Evolutionary conservation across 1,139 yeast genomes (phyloP), one percentile per base, ranked within the genome.

Genomic region (Nakaseomyces nivariensis): DNA sequence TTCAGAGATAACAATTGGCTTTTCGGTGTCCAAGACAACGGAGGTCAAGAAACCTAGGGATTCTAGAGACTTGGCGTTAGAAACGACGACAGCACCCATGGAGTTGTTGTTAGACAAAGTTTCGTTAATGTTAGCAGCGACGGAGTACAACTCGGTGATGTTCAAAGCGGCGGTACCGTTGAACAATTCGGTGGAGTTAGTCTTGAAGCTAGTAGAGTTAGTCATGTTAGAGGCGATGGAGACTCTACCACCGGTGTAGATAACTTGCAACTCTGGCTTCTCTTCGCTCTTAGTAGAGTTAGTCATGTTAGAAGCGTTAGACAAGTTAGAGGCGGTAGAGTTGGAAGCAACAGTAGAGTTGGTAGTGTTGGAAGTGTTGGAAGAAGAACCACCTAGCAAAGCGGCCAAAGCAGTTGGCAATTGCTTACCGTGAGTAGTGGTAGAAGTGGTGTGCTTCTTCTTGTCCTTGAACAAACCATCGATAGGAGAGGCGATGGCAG

Each of bases 1-100:
- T 24, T 56, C 56, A 41, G 59, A 47, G 48, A 63, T 58, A 32
- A 63, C 62, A 40, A 63, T 54, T 45, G 64, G 57, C 52, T 59
- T 58, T 42, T 54, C 50, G 29, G 60, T 51, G 55, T 60, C 57
- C 42, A 59, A 53, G 37, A 62, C 53, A 22, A 61, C 47, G 34
- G 62, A 55, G 44, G 61, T 50, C 53, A 62, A 62, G 61, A 63
- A 62, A 38, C 65, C 60, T 38, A 63, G 53, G 37, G 61, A 51
- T 49, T 60, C 67, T 33, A 62, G 45, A 17, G 64, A 56, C 31
- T 54, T 54, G 32, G 50, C 51, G 50, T 56, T 56, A 29, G 62
- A 52, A 8, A 61, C 51, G 24, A 63, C 51, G 17, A 62, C 64
- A 24, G 58, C 58, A 49, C 61, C 63, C 29, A 55, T 54, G 47